These are phyloP conservation scores for Voacanga thouarsii DNA, from an alignment of 257 asterid species.

Conservation along the genomic window DNA sequence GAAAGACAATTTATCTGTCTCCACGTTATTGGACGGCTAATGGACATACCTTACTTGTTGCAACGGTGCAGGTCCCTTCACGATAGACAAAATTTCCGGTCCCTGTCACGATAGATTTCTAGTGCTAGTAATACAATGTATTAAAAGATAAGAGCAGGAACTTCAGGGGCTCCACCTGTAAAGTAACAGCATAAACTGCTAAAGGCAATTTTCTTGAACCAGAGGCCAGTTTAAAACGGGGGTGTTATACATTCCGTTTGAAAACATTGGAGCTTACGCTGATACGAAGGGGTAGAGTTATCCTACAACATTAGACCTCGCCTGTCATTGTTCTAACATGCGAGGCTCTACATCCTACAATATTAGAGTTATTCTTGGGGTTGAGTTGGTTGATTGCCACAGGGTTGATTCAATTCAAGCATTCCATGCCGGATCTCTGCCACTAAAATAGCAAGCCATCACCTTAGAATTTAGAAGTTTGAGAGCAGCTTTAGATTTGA, in stretches of 20 bases:
- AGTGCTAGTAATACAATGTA: neutral
- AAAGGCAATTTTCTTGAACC: neutral
- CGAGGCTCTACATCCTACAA: neutral
- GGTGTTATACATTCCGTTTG: neutral
- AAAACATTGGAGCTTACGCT: neutral
- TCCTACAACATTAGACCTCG: neutral
- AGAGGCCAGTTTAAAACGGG: neutral
- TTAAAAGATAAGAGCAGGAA: neutral
- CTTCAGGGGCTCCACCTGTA: neutral
- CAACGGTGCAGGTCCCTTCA: neutral
- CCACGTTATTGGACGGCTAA: neutral
- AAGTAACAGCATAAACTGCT: neutral
- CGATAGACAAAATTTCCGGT: neutral
- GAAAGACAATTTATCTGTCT: neutral
- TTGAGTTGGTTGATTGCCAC: neutral
- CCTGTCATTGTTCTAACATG: neutral
- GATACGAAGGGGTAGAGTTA: neutral
- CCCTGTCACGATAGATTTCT: neutral
- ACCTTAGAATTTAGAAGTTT: constrained; percentile 62
- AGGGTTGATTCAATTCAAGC: constrained; percentile 32
- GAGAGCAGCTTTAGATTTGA: constrained; percentile 51
- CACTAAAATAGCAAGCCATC: constrained; percentile 49
- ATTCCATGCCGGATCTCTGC: constrained; percentile 68
- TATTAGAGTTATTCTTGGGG: neutral
- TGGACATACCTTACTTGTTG: neutral